Conservation (phyloP, 345 rosid genomes). For the Cardamine chenopodiifolia region DNA sequence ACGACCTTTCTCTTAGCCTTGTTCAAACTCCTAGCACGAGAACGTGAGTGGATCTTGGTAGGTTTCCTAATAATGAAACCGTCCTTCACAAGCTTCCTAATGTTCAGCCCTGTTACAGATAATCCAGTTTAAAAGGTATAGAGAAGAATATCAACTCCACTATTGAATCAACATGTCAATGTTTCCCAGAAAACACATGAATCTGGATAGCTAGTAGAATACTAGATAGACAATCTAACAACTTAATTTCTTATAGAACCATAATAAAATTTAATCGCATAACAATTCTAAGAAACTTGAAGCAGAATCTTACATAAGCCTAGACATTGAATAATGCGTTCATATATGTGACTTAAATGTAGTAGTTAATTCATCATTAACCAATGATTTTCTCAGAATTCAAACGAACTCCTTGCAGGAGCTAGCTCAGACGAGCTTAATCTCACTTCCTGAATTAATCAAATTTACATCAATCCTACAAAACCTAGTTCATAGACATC, state of each 20-base stretch:
- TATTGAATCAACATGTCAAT: constrained; percentile 1
- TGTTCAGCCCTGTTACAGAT: constrained; percentile 60
- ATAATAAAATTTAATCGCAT: background rate
- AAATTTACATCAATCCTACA: background rate
- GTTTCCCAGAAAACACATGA: background rate
- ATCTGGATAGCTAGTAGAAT: background rate
- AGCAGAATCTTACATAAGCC: background rate
- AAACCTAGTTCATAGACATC: background rate
- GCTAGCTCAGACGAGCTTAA: background rate
- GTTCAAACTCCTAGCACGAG: constrained; percentile 73
- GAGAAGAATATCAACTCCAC: background rate
- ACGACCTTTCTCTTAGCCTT: constrained; percentile 75
- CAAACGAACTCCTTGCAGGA: background rate
- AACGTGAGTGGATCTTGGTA: constrained; percentile 78
- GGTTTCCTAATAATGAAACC: constrained; percentile 80
- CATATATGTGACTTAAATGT: background rate
- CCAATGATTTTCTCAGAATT: background rate
- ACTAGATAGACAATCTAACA: background rate
- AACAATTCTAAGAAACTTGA: background rate
- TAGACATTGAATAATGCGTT: background rate
- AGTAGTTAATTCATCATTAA: background rate
- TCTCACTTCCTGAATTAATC: background rate
- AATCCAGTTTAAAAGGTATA: background rate
- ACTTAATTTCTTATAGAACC: background rate
- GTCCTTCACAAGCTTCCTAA: constrained; percentile 80